Conservation (phyloP, 352 stramenopile genomes). For the Phytopythium delawarense region DNA sequence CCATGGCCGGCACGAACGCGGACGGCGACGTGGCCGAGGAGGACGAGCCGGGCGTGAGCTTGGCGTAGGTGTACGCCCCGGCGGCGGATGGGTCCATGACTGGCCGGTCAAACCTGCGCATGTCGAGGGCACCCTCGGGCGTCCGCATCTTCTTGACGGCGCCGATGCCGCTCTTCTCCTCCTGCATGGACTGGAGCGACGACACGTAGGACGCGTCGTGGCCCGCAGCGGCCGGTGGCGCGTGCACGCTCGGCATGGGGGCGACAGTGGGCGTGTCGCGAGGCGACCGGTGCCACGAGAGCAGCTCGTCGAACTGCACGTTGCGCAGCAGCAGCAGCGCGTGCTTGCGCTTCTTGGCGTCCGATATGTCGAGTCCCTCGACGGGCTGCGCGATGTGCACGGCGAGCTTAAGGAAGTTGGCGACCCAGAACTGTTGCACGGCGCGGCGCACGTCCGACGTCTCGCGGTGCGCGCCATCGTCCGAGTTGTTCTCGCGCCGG, state of each 20-base stretch:
- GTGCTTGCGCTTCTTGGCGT: conserved; percentile 81
- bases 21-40: conserved; percentile 5
- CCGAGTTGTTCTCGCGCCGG: conserved; percentile 79
- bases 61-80: conserved; percentile 17
- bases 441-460: conserved; percentile 65
- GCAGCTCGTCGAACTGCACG: conserved; percentile 68
- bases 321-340: conserved; percentile 76
- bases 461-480: conserved; percentile 69
- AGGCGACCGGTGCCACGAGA: conserved; percentile 49
- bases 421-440: conserved; percentile 84
- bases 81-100: conserved; percentile 18
- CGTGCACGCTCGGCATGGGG: conserved; percentile 22
- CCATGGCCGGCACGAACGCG: neutral
- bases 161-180: conserved; percentile 1
- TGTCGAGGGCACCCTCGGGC: conserved; percentile 25
- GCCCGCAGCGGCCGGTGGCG: neutral
- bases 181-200: neutral
- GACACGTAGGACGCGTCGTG: neutral
- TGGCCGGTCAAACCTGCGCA: conserved; percentile 20
- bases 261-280: conserved; percentile 35
- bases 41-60: conserved; percentile 10
- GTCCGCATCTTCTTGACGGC: conserved; percentile 49
- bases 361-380: conserved; percentile 66
- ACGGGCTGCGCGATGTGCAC: conserved; percentile 72
- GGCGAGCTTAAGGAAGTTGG: conserved; percentile 82